These are phyloP conservation scores for Onygena corvina DNA, from an alignment of 2,329 filamentous ascomycete species.

Conservation along the genomic window DNA sequence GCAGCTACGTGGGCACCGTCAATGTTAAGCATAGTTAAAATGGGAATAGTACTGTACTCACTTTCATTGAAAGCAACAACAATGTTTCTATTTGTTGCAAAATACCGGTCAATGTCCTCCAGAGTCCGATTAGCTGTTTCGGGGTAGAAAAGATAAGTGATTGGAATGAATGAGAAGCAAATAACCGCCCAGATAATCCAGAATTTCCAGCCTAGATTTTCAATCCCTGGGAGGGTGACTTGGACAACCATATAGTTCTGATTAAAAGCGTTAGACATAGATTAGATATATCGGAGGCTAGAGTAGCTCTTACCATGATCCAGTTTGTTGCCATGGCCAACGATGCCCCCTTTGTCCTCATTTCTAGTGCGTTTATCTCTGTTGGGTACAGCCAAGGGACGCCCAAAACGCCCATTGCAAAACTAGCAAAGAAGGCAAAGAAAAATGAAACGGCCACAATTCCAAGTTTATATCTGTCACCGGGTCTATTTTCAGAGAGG, in stretches of 20 bases:
- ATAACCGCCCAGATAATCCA: slow-evolving; percentile 28
- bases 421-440: slow-evolving; percentile 31
- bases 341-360: slow-evolving; percentile 15
- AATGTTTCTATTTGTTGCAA: slow-evolving; percentile 26
- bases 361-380: slow-evolving; percentile 16
- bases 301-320: slow-evolving; percentile 21
- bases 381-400: slow-evolving; percentile 22
- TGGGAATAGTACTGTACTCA: slow-evolving; percentile 6
- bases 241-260: slow-evolving; percentile 20
- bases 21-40: background rate
- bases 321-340: slow-evolving; percentile 21
- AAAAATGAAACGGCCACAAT: slow-evolving; percentile 40
- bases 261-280: slow-evolving; percentile 27
- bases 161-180: slow-evolving; percentile 30
- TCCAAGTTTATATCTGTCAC: slow-evolving; percentile 34
- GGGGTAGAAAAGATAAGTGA: slow-evolving; percentile 39
- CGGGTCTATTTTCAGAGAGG: slow-evolving; percentile 29
- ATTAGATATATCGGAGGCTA: slow-evolving; percentile 21
- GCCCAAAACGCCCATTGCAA: slow-evolving; percentile 31
- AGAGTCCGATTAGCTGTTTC: slow-evolving; percentile 42
- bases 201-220: slow-evolving; percentile 24
- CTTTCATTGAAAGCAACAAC: slow-evolving; percentile 18
- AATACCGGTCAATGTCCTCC: slow-evolving; percentile 19
- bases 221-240: slow-evolving; percentile 18
- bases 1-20: slow-evolving; percentile 11